These are phyloP conservation scores for Solanum ossicruentum DNA, from an alignment of 257 asterid genomes.

Conservation along the genomic window DNA sequence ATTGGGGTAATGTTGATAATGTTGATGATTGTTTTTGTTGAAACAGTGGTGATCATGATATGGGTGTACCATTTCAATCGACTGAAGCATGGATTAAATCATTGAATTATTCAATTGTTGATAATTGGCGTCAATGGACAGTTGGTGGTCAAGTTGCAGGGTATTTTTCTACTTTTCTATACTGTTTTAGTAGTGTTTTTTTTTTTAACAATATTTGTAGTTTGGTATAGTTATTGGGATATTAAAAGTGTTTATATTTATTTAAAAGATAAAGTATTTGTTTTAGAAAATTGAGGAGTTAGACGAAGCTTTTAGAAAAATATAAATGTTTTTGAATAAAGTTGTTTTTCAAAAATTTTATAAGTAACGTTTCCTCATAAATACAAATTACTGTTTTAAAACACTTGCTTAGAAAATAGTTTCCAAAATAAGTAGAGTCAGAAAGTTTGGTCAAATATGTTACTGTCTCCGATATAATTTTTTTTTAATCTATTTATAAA, in stretches of 20 bases:
- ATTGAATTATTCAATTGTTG: slow-evolving; percentile 18
- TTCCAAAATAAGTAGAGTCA: neutral
- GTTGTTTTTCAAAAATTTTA: neutral
- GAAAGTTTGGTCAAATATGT: neutral
- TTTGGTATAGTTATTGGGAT: no score
- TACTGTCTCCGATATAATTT: no score
- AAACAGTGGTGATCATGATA: slow-evolving; percentile 39
- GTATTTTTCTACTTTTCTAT: neutral
- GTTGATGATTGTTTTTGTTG: neutral
- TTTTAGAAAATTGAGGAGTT: no score
- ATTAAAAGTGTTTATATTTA: no score
- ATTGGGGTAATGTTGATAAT: no score
- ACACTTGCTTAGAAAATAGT: no score
- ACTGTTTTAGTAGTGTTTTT: neutral
- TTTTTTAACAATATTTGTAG: no score
- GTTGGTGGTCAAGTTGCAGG: slow-evolving; percentile 30
- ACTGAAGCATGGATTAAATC: slow-evolving; percentile 40
- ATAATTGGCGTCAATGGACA: slow-evolving; percentile 34
- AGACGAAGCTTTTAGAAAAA: neutral
- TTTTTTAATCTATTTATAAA: no score
- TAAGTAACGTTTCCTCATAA: no score
- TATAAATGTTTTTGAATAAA: neutral
- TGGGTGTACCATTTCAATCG: slow-evolving; percentile 15
- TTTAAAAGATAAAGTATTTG: no score
- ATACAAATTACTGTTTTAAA: neutral